Evolutionary conservation across 306 rosid genomes (phyloP), one percentile per base, ranked within the genome.

Genomic region (Glycine soja): DNA sequence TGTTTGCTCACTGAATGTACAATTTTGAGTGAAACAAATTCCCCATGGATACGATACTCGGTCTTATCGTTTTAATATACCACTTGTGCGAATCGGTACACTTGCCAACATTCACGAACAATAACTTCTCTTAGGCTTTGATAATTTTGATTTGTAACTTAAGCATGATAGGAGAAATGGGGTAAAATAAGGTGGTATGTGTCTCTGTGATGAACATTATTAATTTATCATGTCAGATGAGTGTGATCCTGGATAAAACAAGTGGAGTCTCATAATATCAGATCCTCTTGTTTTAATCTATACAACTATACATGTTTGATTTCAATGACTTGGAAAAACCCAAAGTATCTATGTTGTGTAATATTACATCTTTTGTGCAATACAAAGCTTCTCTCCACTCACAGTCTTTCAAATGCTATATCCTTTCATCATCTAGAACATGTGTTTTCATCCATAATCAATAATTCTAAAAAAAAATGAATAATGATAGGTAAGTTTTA

Each of bases 401-500:
- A n/a, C n/a, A 62, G 54, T 69, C 11, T 52, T 64, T 56, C 50
- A 8, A 56, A 15, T 67, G 54, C 18, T 53, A 67, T 59, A n/a
- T 64, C 75, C 61, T 69, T 42, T 18, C 14, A 69, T 79, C 34
- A 56, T 86, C 56, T 65, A 19, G 14, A 75, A 86, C 43, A 4
- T 16, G 13, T 52, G 53, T 70, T 38, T 51, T 40, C 14, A 74
- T 67, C 34, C 64, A 43, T 42, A 62, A 75, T 68, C 48, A 58
- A 50, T 43, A 62, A 34, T 65, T 83, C 84, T 88, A n/a, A 46
- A 88, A 84, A 70, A 59, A 59, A 78, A 56, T 18, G 30, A 81
- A 52, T 79, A 24, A 81, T 83, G 72, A 70, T 81, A 95, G 99
- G 99, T 95, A 85, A 95, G 93, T 82, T 95, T 93, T 89, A 93